phyloP scores from a whole-genome alignment of 495 filamentous ascomycete species.

The Viridothelium virens region DNA sequence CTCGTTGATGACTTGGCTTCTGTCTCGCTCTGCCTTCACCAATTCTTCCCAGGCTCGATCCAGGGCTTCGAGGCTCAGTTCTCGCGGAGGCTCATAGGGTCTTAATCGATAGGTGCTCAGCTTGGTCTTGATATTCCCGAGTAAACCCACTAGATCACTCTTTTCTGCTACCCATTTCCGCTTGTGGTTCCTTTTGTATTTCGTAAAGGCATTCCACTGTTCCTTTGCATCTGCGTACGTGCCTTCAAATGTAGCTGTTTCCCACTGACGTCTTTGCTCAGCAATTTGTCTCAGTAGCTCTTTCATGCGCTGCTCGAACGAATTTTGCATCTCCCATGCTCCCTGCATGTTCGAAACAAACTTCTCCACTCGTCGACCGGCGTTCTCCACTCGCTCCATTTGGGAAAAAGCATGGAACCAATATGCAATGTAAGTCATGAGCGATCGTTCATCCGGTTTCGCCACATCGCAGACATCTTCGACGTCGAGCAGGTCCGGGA shows the following conservation, averaged over 20 bases:
- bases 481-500: slow-evolving; percentile 89
- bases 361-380: slow-evolving; percentile 91
- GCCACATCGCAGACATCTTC: slow-evolving; percentile 97
- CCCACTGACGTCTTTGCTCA: slow-evolving; percentile 65
- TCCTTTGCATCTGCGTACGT: slow-evolving; percentile 90
- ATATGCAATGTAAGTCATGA: slow-evolving; percentile 99
- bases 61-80: slow-evolving; percentile 68
- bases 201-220: slow-evolving; percentile 69
- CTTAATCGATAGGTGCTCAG: slow-evolving; percentile 86
- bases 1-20: slow-evolving; percentile 91
- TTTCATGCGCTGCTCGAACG: slow-evolving; percentile 81
- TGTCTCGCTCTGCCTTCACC: slow-evolving; percentile 70
- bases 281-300: slow-evolving; percentile 67
- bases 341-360: slow-evolving; percentile 98
- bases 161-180: slow-evolving; percentile 95
- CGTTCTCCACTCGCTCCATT: slow-evolving; percentile 96
- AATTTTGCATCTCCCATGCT: slow-evolving; percentile 99
- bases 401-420: slow-evolving; percentile 99
- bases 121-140: slow-evolving; percentile 99
- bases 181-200: slow-evolving; percentile 83
- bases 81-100: slow-evolving; percentile 79
- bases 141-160: slow-evolving; percentile 79
- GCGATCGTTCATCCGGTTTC: slow-evolving; percentile 86
- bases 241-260: slow-evolving; percentile 71
- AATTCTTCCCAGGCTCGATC: slow-evolving; percentile 74